Evolutionary conservation across 2,329 filamentous ascomycete species (phyloP), one percentile per base, ranked within the genome.

Genomic region (Colletotrichum simmondsii): DNA sequence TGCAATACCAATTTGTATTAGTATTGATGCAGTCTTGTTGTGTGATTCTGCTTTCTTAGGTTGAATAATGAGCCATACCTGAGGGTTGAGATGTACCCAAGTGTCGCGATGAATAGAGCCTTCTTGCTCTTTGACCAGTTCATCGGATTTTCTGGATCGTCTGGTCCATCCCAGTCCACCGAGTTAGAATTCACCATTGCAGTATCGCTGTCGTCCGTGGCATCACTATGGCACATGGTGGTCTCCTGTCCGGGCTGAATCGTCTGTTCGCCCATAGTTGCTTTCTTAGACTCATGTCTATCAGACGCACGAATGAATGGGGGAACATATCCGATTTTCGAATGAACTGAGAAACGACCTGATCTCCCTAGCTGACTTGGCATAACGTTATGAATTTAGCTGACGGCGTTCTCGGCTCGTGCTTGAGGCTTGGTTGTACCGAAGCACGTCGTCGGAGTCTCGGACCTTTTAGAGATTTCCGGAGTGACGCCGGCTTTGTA

Each of bases 71-170:
- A 16, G 14, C 14, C 37, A 16, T 26, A 58, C 54, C 54, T 58
- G 24, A 58, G 54, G 8, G 26, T 58, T n/a, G 54, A 58, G 12
- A 89, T 78, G 69, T 89, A 85, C 0, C 86, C 87, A 56, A 89
- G 79, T 5, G 81, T 75, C 56, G 82, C 85, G 65, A 89, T 83
- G 16, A 88, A 79, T 4, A 87, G 72, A 2, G 81, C 76, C 75
- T 89, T 89, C 65, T 80, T 79, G 82, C 84, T 85, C 1, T 76
- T 78, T 0, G 87, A 81, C 85, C 88, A 90, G 76, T 89, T 89
- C 76, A 83, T 85, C 0, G 87, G 87, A 52, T 88, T 88, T 24
- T 83, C 77, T 0, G 83, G 83, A 69, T 89, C 87, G 8, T 32
- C 16, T 30, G 26, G 54, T n/a, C 14, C 54, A 58, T 30, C 26